phyloP scores from a whole-genome alignment of 345 rosid species.

The Gynandropsis gynandra region DNA sequence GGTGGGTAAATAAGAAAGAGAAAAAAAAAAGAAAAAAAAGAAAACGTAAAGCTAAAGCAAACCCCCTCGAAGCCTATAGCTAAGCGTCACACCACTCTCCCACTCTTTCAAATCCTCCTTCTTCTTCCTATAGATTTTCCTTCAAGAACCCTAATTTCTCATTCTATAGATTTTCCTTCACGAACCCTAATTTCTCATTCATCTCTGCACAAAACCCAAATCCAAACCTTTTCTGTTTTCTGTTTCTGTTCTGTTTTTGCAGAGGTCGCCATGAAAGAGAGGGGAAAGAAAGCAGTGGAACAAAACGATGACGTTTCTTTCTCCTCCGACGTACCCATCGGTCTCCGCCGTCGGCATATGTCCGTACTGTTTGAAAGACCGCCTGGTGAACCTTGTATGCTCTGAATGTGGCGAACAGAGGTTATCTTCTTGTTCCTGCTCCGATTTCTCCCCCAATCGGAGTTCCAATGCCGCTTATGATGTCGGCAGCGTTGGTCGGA shows the following conservation, averaged over 20 bases:
- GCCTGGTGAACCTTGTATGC: slow-evolving; percentile 73
- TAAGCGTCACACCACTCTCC: slow-evolving; percentile 36
- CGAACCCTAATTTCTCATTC: slow-evolving; percentile 8
- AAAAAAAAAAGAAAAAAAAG: slow-evolving; percentile 15
- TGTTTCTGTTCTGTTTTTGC: slow-evolving; percentile 9
- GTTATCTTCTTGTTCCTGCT: slow-evolving; percentile 90
- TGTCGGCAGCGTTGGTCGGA: slow-evolving; percentile 61
- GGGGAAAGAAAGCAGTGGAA: slow-evolving; percentile 71
- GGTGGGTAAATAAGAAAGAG: slow-evolving; percentile 18
- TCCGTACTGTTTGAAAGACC: slow-evolving; percentile 80
- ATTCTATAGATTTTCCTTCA: slow-evolving; percentile 19
- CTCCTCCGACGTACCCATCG: slow-evolving; percentile 45
- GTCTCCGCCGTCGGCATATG: slow-evolving; percentile 69
- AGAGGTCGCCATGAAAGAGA: slow-evolving; percentile 52
- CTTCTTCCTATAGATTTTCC: slow-evolving; percentile 10
- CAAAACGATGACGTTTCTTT: slow-evolving; percentile 29
- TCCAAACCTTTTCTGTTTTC: too few species aligned
- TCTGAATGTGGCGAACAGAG: slow-evolving; percentile 95
- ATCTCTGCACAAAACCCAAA: too few species aligned
- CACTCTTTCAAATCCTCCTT: slow-evolving; percentile 26
- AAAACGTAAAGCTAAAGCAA: slow-evolving; percentile 78
- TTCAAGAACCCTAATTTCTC: slow-evolving; percentile 16
- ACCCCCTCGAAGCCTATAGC: slow-evolving; percentile 31
- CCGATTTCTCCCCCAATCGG: slow-evolving; percentile 62
- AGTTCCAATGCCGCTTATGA: slow-evolving; percentile 57